These are phyloP conservation scores for Zygoascus meyerae DNA, from an alignment of 1,139 yeast genomes.

Conservation along the genomic window DNA sequence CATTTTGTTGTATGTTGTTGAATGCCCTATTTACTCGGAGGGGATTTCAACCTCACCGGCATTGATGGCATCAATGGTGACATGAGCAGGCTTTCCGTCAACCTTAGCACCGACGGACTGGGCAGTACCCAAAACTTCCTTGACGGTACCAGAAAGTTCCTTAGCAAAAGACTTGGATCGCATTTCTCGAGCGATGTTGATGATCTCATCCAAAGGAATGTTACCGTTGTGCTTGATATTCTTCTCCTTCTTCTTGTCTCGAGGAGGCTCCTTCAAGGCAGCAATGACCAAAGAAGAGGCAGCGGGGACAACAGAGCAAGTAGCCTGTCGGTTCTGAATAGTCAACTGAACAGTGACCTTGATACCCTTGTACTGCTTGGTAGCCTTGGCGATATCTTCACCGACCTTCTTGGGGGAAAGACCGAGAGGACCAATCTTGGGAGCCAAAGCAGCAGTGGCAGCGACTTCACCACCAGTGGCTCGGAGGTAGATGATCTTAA, in stretches of 20 bases:
- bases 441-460: constrained; percentile 99
- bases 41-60: constrained; percentile 90
- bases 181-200: constrained; percentile 97
- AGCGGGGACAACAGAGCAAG: constrained; percentile 98
- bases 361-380: constrained; percentile 98
- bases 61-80: constrained; percentile 66
- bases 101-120: constrained; percentile 99
- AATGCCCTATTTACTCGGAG: constrained; percentile 28
- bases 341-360: constrained; percentile 98
- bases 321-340: constrained; percentile 99
- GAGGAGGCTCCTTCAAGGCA: constrained; percentile 99
- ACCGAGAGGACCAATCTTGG: constrained; percentile 99
- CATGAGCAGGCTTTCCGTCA: constrained; percentile 99
- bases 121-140: constrained; percentile 99
- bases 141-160: constrained; percentile 92
- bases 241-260: constrained; percentile 99
- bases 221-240: constrained; percentile 99
- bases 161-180: constrained; percentile 97
- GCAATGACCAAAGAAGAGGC: constrained; percentile 98
- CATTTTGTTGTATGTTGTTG: constrained; percentile 8
- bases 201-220: constrained; percentile 94
- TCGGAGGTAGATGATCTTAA: constrained; percentile 97
- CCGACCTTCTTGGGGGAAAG: constrained; percentile 99
- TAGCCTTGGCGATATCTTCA: constrained; percentile 99
- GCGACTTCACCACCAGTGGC: constrained; percentile 99